Evolutionary conservation across 257 asterid species (phyloP).

Genomic region (Anisodus tanguticus): DNA sequence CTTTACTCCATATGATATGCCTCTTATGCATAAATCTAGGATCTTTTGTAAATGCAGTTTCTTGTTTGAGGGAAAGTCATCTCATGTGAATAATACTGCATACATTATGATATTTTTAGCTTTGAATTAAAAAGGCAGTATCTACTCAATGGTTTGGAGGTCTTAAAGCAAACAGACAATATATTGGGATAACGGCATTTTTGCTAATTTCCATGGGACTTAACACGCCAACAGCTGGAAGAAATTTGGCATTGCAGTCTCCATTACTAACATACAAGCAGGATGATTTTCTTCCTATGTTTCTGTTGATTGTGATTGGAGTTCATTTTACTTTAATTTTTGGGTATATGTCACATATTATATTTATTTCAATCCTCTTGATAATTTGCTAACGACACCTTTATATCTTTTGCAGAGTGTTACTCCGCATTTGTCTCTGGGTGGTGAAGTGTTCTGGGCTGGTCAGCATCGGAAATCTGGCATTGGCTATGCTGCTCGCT

Average conservation of each 20-base stretch:
- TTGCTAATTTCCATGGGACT: not conserved
- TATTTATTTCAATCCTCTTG: not conserved
- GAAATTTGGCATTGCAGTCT: not conserved
- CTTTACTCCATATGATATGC: not conserved
- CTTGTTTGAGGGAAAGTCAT: too few relatives aligned
- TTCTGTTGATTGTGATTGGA: not conserved
- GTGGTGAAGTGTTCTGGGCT: conserved; percentile 97
- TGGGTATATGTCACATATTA: not conserved
- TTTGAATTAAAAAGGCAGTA: not conserved
- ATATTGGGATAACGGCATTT: not conserved
- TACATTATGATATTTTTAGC: not conserved
- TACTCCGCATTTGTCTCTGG: conserved; percentile 75
- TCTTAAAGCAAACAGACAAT: too few relatives aligned
- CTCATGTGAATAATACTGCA: not conserved
- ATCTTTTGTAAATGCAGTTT: not conserved
- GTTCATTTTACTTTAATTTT: not conserved
- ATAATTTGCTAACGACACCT: not conserved
- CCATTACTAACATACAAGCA: not conserved
- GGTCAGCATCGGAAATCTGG: conserved; percentile 97
- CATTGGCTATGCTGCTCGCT: conserved; percentile 87
- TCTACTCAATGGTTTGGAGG: not conserved
- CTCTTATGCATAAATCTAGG: not conserved
- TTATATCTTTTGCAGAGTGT: conserved; percentile 66
- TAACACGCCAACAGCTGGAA: not conserved
- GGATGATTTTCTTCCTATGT: not conserved